Conservation (phyloP, 306 rosid genomes). For the Calophaca sinica region DNA sequence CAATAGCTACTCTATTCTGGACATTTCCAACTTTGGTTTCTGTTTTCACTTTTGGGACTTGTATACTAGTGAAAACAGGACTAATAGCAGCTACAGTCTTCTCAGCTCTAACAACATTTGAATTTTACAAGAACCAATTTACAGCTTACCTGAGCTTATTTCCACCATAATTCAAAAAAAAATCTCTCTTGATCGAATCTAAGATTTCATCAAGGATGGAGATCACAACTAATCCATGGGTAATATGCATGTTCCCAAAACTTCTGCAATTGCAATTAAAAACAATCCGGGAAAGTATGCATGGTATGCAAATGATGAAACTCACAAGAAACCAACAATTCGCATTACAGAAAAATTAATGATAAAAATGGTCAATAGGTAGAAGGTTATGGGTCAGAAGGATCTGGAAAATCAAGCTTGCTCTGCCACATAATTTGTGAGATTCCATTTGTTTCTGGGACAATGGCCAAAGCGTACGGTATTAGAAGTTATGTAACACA, state of each 20-base stretch:
- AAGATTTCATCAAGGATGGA: conserved; percentile 66
- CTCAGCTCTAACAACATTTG: conserved; percentile 87
- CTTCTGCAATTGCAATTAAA: conserved; percentile 57
- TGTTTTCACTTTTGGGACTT: conserved; percentile 81
- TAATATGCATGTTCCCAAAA: conserved; percentile 41
- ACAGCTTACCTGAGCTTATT: conserved; percentile 86
- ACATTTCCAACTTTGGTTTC: conserved; percentile 86
- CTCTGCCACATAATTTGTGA: conserved; percentile 73
- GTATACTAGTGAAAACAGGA: conserved; percentile 64
- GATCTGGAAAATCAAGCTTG: conserved; percentile 89
- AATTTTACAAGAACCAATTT: conserved; percentile 83
- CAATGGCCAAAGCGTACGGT: conserved; percentile 56
- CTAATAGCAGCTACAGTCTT: conserved; percentile 73
- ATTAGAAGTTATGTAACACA: conserved; percentile 79
- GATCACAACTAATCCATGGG: conserved; percentile 54
- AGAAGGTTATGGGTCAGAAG: conserved; percentile 80
- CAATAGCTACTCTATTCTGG: conserved; percentile 84
- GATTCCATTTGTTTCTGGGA: conserved; percentile 74
- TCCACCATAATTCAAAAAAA: conserved; percentile 86
- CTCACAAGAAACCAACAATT: conserved; percentile 61
- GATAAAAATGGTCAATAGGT: conserved; percentile 71
- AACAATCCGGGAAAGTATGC: conserved; percentile 65
- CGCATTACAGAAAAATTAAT: conserved; percentile 54
- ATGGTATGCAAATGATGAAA: conserved; percentile 62
- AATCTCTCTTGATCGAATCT: conserved; percentile 74